Evolutionary conservation across 495 filamentous ascomycete genomes (phyloP), one percentile per base, ranked within the genome.

Genomic region (Chaetomium tenue): DNA sequence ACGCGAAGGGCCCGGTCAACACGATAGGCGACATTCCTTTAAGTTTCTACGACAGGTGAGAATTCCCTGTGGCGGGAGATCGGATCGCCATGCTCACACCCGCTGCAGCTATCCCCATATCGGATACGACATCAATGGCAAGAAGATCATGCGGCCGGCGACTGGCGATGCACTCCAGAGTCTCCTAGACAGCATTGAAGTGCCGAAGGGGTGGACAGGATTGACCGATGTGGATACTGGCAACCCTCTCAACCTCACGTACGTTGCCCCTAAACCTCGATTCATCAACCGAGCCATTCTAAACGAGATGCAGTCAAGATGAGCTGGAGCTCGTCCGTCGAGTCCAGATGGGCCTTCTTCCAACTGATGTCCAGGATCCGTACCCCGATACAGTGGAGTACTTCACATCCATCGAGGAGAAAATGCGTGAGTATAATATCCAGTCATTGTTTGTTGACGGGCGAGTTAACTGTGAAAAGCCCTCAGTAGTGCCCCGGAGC

Each of bases 171-270:
- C 95, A 46, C 79, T 98, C 37, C 95, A 98, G 84, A 91, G 91
- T 7, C 81, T 98, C 50, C 82, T 98, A 33, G 93, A 98, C 70
- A 96, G 90, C 74, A 98, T 98, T 67, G 94, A 98, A 68, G 80
- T 98, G n/a, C 94, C 94, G 30, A 91, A 96, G 82, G 95, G 94
- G 60, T 98, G 92, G 92, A 98, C 94, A 60, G 94, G 94, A 58
- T 83, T 98, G 22, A 96, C 92, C 4, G 94, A 98, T 75, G 90
- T 92, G 20, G 84, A 89, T 16, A 98, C 94, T 7, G 94, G 94
- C 40, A 93, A 94, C 77, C 92, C 93, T 1, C 76, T 97, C 68
- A 87, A 97, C 69, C 78, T 98, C 46, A 73, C 56, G 60, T 66
- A 67, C 33, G 67, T 54, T 42, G 0, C 20, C 48, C 26, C 25